Evolutionary conservation across 495 filamentous ascomycete genomes (phyloP), one percentile per base, ranked within the genome.

Genomic region (Penicillium samsonianum): DNA sequence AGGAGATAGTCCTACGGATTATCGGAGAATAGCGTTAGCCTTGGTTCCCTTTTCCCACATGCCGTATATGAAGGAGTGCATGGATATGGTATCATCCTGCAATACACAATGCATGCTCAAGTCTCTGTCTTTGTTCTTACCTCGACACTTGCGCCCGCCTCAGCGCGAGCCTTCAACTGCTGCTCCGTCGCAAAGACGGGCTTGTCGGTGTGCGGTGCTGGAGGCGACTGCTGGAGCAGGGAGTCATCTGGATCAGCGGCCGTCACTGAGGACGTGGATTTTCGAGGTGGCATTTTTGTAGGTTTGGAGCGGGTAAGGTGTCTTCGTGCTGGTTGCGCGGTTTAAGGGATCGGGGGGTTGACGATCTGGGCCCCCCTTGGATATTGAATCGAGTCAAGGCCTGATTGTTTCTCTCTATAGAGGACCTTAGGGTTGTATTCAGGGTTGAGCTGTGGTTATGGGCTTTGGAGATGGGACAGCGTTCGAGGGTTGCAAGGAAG

Each of bases 1-100:
- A 98, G 86, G 38, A 83, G 89, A 54, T 96, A 87, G 68, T 98
- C 94, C 92, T 97, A 26, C 4, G n/a, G 9, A 5, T 19, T 22
- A 25, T 14, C 16, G 11, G 19, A 25, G 14, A 50, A 33, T 30
- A 46, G 30, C 19, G 19, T 61, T 49, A 59, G 50, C 25, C 45
- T 47, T 47, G 4, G 2, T 35, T 31, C 28, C 2, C 2, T 9
- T 23, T 14, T n/a, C 12, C 17, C 11, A 7, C 22, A 41, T 47
- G 20, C 6, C 14, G 17, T 20, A 25, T n/a, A n/a, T 7, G 16
- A 9, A n/a, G 14, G n/a, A 33, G 22, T 19, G 7, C 16, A 9
- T 14, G 25, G 40, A 23, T 12, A 23, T 23, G 28, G 40, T 35
- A 26, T 25, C 19, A 3, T 30, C n/a, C 17, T n/a, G 0, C 4